Conservation (phyloP, 352 stramenopile species). For the Peronosclerospora sorghi region DNA sequence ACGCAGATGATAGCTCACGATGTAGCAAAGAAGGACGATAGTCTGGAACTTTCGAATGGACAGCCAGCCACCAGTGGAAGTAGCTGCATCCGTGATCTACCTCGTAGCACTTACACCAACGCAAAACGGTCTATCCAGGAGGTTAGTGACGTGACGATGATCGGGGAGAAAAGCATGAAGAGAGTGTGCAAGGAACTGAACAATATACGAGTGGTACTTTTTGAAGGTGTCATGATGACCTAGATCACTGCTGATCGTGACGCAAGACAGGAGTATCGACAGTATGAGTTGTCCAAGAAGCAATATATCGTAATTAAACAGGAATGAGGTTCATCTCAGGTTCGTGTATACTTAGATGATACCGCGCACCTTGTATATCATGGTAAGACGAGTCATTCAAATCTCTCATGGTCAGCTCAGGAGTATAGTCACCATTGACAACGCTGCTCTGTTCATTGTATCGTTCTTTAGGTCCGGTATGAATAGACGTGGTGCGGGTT, state of each 20-base stretch:
- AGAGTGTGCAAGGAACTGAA: conserved; percentile 79
- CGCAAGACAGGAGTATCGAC: conserved; percentile 7
- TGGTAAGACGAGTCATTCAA: conserved; percentile 31
- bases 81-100: conserved; percentile 73
- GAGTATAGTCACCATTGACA: too few species aligned
- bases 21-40: conserved; percentile 66
- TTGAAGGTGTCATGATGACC: conserved; percentile 58
- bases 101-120: conserved; percentile 72
- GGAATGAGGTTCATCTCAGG: conserved; percentile 17
- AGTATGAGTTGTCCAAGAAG: conserved; percentile 3
- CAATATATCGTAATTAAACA: conserved; percentile 22
- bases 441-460: conserved; percentile 2
- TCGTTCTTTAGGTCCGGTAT: conserved; percentile 3
- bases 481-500: conserved; percentile 13
- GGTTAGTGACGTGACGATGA: conserved; percentile 74
- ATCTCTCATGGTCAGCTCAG: conserved; percentile 1
- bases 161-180: conserved; percentile 77
- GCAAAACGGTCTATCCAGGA: conserved; percentile 71
- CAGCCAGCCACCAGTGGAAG: conserved; percentile 60
- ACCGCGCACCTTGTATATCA: conserved; percentile 24
- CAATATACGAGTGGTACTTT: conserved; percentile 68
- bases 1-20: conserved; percentile 65
- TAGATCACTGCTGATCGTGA: conserved; percentile 17
- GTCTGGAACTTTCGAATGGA: conserved; percentile 47
- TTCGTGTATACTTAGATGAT: conserved; percentile 54